Evolutionary conservation across 257 asterid genomes (phyloP).

Genomic region (Capsicum chinense): DNA sequence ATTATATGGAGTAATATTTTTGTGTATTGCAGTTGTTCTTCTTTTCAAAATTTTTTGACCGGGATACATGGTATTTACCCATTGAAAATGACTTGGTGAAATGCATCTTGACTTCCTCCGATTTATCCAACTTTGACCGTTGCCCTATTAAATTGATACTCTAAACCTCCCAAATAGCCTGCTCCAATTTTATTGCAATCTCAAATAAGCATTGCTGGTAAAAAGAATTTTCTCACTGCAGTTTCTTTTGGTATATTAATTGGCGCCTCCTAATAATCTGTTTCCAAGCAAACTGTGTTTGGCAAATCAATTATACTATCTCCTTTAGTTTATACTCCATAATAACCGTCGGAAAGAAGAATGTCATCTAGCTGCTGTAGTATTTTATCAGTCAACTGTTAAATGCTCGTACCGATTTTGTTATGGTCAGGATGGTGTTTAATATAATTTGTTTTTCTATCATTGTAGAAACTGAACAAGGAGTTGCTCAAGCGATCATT

Average conservation of each 20-base stretch:
- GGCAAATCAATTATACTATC: background rate
- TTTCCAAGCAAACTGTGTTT: background rate
- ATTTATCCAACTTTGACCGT: background rate
- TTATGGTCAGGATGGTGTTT: background rate
- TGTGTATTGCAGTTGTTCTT: background rate
- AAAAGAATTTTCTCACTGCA: background rate
- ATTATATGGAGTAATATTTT: background rate
- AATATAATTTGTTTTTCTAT: background rate
- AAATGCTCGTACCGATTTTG: background rate
- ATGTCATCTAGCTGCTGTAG: background rate
- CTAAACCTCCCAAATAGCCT: background rate
- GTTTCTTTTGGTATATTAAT: background rate
- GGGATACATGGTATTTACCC: background rate
- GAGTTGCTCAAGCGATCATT: conserved; percentile 58
- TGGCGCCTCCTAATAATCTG: background rate
- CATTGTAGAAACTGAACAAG: conserved; percentile 57
- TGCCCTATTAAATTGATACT: background rate
- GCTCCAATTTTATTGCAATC: background rate
- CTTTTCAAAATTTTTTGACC: background rate
- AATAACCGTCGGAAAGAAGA: background rate
- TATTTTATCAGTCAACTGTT: background rate
- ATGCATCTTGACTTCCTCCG: conserved; percentile 12
- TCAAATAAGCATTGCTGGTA: background rate
- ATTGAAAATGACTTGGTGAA: background rate
- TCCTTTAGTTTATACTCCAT: background rate